Conservation (phyloP, 306 rosid species). For the Acacia acuminata region DNA sequence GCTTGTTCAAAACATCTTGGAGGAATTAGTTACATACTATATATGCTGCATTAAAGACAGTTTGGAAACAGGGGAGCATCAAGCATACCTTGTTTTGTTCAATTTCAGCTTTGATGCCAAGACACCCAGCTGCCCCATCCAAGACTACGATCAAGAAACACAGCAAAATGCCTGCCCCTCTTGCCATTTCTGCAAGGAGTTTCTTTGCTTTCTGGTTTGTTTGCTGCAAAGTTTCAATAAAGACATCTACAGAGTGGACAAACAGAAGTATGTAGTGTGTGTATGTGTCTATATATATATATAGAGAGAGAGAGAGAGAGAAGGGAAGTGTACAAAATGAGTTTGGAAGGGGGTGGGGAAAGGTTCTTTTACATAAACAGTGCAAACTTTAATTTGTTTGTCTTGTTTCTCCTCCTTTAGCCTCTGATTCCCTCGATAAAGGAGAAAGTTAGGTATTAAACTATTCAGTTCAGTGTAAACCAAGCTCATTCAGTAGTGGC, state of each 20-base stretch:
- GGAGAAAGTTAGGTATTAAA: slow-evolving; percentile 66
- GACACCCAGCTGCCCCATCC: slow-evolving; percentile 80
- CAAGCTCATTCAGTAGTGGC: no score
- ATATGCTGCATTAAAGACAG: background rate
- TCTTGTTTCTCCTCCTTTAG: slow-evolving; percentile 21
- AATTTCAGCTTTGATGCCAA: slow-evolving; percentile 83
- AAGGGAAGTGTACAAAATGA: no score
- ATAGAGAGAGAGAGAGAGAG: no score
- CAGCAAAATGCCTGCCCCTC: slow-evolving; percentile 57
- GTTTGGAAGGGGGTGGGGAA: no score
- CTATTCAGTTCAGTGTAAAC: background rate
- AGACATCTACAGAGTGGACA: background rate
- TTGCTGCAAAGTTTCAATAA: slow-evolving; percentile 10
- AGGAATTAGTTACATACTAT: background rate
- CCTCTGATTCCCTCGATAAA: slow-evolving; percentile 70
- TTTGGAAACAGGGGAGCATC: slow-evolving; percentile 10
- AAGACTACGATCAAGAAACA: slow-evolving; percentile 69
- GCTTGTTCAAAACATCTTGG: slow-evolving; percentile 21
- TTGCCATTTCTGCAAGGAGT: slow-evolving; percentile 48
- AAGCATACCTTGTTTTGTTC: slow-evolving; percentile 85
- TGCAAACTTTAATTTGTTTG: slow-evolving; percentile 37
- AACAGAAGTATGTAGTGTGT: background rate
- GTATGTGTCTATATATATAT: no score
- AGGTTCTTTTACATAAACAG: slow-evolving; percentile 50
- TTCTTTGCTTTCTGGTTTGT: slow-evolving; percentile 15